These are phyloP conservation scores for Lactarius hatsudake DNA, from an alignment of 768 basidiomycete genomes.

Conservation along the genomic window DNA sequence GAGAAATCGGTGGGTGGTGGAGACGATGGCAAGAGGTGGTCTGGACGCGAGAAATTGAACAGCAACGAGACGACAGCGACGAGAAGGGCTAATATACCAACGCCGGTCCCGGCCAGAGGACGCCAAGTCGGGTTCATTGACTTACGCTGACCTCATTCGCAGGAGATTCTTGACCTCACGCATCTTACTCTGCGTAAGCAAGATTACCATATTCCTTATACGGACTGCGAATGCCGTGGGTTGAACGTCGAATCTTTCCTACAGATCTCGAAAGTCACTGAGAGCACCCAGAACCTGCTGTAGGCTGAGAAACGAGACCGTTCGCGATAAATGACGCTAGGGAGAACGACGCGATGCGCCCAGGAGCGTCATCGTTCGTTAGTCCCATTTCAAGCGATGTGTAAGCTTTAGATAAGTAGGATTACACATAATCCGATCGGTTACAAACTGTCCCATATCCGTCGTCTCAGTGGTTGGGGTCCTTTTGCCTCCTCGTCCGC, in stretches of 20 bases:
- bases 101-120: not conserved
- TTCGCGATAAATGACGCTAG: not conserved
- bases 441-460: conserved; percentile 32
- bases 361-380: no score
- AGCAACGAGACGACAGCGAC: not conserved
- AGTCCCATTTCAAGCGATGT: not conserved
- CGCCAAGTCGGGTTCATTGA: not conserved
- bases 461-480: conserved; percentile 31
- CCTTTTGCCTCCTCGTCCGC: conserved; percentile 39
- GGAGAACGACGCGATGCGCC: no score
- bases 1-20: not conserved
- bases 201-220: not conserved
- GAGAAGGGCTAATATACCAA: not conserved
- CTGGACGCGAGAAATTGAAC: not conserved
- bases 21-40: not conserved
- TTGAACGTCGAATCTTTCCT: not conserved
- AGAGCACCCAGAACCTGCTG: not conserved
- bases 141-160: not conserved
- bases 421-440: not conserved
- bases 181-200: not conserved
- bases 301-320: no score
- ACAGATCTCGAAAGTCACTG: not conserved
- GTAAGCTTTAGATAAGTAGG: conserved; percentile 4
- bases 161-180: not conserved
- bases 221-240: not conserved